A percentile compares a stretch with the other conserved stretches of the same genome.
Conservation (phyloP, 2,329 filamentous ascomycete species). For the Ophiostoma piceae region DNA sequence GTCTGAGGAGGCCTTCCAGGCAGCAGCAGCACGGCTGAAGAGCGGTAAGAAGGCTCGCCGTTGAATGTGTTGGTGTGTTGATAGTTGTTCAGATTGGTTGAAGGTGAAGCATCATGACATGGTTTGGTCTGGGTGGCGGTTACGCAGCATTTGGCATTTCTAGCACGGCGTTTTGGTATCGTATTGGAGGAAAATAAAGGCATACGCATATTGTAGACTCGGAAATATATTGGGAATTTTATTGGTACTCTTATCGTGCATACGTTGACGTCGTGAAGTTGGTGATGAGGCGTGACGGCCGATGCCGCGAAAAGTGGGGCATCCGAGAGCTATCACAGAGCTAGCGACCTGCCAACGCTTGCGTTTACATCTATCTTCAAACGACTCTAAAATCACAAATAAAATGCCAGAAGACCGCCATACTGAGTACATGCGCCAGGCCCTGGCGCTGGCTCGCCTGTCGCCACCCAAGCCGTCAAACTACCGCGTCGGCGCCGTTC, state of each 20-base stretch:
- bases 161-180: slow-evolving; percentile 6
- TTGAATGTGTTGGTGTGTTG: background rate
- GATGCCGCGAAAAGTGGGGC: background rate
- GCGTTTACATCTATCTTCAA: background rate
- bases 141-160: background rate
- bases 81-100: background rate
- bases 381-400: background rate
- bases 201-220: background rate
- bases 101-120: background rate
- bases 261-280: background rate
- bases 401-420: slow-evolving; percentile 36
- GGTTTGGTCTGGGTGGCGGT: background rate
- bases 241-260: no score
- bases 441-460: slow-evolving; percentile 67
- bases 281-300: background rate
- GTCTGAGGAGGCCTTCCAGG: slow-evolving; percentile 57
- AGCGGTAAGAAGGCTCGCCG: slow-evolving; percentile 24
- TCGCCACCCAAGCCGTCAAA: slow-evolving; percentile 86
- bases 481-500: slow-evolving; percentile 89
- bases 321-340: background rate
- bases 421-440: slow-evolving; percentile 57
- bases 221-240: background rate
- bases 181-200: background rate
- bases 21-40: slow-evolving; percentile 47
- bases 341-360: background rate